A percentile compares a stretch with the other conserved stretches of the same genome.
phyloP scores from a whole-genome alignment of 2,329 filamentous ascomycete genomes.

The Fusarium sp. region DNA sequence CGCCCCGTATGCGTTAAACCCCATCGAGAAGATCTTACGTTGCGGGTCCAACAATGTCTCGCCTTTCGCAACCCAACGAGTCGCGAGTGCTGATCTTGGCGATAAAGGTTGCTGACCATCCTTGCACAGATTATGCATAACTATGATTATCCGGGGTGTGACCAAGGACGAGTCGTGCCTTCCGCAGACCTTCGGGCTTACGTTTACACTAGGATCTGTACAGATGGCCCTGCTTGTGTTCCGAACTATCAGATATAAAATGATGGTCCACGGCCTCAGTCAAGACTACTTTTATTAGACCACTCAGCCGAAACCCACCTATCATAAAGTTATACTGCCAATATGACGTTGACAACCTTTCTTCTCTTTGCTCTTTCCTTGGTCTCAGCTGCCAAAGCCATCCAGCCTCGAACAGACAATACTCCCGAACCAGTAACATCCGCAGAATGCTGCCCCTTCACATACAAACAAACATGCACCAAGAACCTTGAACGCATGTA shows the following conservation, averaged over 20 bases:
- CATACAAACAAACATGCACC: constrained; percentile 8
- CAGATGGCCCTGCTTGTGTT: accelerated
- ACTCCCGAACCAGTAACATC: neutral
- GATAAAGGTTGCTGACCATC: neutral
- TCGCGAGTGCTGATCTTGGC: neutral
- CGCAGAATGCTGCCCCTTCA: constrained; percentile 9
- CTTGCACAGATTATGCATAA: accelerated
- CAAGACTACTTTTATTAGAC: accelerated
- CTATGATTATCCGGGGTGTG: no score
- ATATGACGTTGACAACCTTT: neutral
- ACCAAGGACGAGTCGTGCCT: no score
- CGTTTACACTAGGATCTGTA: neutral
- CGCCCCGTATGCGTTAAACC: neutral
- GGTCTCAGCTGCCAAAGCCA: neutral
- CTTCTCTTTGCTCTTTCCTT: neutral
- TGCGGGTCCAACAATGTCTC: neutral
- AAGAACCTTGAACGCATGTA: constrained; percentile 15
- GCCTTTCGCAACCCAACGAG: constrained; percentile 6
- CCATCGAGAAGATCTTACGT: neutral
- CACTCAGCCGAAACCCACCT: no score
- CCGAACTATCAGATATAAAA: neutral
- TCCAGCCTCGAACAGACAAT: neutral
- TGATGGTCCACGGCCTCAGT: accelerated
- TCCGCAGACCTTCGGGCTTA: neutral
- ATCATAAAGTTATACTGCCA: neutral